phyloP scores from a whole-genome alignment of 257 asterid species.

The Coffea eugenioides region DNA sequence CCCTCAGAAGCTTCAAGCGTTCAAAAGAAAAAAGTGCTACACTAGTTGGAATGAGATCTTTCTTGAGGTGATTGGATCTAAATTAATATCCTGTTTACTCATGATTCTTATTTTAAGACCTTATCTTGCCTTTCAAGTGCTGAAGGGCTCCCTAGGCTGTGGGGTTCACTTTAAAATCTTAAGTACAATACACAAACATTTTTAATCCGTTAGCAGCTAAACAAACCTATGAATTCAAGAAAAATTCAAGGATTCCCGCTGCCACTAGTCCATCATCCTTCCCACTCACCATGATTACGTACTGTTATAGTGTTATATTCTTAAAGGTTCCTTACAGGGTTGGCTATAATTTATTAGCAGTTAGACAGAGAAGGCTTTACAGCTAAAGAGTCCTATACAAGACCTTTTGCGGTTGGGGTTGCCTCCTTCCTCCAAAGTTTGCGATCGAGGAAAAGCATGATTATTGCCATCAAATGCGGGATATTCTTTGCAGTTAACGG shows the following conservation, averaged over 20 bases:
- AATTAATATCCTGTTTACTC: background rate
- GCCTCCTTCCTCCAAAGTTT: slow-evolving; percentile 14
- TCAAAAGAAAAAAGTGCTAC: slow-evolving; percentile 1
- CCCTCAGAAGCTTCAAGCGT: background rate
- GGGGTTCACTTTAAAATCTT: background rate
- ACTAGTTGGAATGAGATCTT: slow-evolving; percentile 13
- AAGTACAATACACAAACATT: background rate
- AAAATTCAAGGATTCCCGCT: slow-evolving; percentile 10
- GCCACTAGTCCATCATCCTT: slow-evolving; percentile 21
- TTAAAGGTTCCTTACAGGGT: slow-evolving; percentile 16
- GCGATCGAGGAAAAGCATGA: slow-evolving; percentile 12
- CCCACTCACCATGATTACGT: slow-evolving; percentile 22
- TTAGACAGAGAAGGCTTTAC: slow-evolving; percentile 32
- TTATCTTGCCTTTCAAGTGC: slow-evolving; percentile 37
- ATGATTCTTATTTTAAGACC: slow-evolving; percentile 1
- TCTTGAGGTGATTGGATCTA: slow-evolving; percentile 34
- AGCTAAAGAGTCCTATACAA: slow-evolving; percentile 14
- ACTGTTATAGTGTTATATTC: slow-evolving; percentile 14
- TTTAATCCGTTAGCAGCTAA: slow-evolving; percentile 9
- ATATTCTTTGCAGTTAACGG: slow-evolving; percentile 43
- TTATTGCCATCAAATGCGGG: slow-evolving; percentile 14
- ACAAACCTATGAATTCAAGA: background rate
- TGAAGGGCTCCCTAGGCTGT: slow-evolving; percentile 35
- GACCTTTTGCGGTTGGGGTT: slow-evolving; percentile 9
- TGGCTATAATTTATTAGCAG: slow-evolving; percentile 12